A percentile compares a stretch with the other conserved stretches of the same genome.
Conservation (phyloP, 1,284 basidiomycete genomes). For the Tilletia setariae region DNA sequence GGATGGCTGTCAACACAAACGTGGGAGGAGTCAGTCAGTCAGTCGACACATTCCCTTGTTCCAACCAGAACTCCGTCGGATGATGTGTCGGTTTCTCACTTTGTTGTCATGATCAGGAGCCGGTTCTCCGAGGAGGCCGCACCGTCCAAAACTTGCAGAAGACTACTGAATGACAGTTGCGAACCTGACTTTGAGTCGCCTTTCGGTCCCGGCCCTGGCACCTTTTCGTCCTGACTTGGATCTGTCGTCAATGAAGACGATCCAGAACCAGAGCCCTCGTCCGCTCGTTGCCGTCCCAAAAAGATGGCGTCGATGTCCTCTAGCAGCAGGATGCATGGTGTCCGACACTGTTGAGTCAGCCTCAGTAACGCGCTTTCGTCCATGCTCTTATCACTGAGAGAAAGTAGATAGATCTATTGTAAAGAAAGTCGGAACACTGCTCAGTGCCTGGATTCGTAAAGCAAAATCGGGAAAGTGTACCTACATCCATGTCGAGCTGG, state of each 20-base stretch:
- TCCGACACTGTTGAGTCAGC: background rate
- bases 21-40: too few relatives aligned
- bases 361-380: conserved; percentile 11
- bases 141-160: conserved; percentile 6
- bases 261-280: background rate
- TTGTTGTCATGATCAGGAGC: conserved; percentile 13
- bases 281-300: background rate
- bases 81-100: too few relatives aligned
- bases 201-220: background rate
- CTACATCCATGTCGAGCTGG: conserved; percentile 5
- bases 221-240: background rate
- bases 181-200: background rate
- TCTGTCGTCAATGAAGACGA: background rate
- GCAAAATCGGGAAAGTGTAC: background rate
- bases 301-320: conserved; percentile 8
- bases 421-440: background rate
- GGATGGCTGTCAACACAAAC: background rate
- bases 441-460: background rate
- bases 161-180: conserved; percentile 10
- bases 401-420: background rate
- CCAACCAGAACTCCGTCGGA: background rate
- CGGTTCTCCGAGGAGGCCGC: conserved; percentile 9
- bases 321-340: background rate
- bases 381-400: conserved; percentile 1
- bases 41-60: too few relatives aligned